phyloP scores from a whole-genome alignment of 805 yeast species.

The Teunomyces cretensis region DNA sequence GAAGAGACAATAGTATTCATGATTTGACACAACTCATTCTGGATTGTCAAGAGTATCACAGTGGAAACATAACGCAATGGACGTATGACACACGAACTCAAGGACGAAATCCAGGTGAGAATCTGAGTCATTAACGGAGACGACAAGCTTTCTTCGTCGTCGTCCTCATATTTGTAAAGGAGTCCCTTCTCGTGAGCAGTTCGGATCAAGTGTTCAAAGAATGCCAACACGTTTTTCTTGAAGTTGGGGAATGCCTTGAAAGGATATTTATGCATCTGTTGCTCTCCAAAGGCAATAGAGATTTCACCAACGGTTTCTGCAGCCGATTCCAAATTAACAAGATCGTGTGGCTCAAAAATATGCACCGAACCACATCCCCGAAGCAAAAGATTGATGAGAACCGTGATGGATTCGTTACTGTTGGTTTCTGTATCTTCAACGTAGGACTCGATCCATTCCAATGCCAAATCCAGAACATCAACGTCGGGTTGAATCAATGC shows the following conservation, averaged over 20 bases:
- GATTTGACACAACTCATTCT: constrained; percentile 57
- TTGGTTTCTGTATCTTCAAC: constrained; percentile 17
- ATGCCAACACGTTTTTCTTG: constrained; percentile 48
- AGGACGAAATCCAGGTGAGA: constrained; percentile 71
- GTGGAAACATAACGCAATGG: constrained; percentile 73
- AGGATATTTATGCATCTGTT: constrained; percentile 69
- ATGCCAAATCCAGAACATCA: constrained; percentile 32
- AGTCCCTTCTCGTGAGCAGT: constrained; percentile 62
- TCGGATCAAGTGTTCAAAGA: constrained; percentile 52
- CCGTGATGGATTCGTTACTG: constrained; percentile 50
- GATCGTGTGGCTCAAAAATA: constrained; percentile 72
- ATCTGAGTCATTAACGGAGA: constrained; percentile 53
- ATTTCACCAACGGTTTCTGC: constrained; percentile 72
- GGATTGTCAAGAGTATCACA: constrained; percentile 54
- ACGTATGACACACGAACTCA: constrained; percentile 68
- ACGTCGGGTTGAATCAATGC: constrained; percentile 32
- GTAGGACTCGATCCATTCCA: constrained; percentile 39
- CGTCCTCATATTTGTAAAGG: constrained; percentile 39
- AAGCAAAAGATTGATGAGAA: constrained; percentile 65
- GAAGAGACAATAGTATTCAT: constrained; percentile 35
- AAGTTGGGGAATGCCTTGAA: constrained; percentile 27
- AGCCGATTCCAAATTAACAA: constrained; percentile 66
- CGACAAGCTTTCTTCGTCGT: constrained; percentile 19
- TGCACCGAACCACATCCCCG: constrained; percentile 71
- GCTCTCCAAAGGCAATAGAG: constrained; percentile 59